These are phyloP conservation scores for Kodamaea laetipori DNA, from an alignment of 805 yeast genomes.

Conservation along the genomic window DNA sequence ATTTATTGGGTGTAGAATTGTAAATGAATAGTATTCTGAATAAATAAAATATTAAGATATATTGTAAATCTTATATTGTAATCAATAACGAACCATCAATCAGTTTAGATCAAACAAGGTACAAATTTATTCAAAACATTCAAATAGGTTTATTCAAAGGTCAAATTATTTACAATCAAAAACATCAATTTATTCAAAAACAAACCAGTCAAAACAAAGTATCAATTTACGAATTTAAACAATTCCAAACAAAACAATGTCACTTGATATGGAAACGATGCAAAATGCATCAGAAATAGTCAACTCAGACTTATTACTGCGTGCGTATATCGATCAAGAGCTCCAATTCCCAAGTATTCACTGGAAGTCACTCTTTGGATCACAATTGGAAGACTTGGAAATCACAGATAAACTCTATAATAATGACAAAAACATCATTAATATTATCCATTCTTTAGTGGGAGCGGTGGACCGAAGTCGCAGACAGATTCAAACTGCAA, in stretches of 20 bases:
- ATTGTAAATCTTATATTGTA: no score
- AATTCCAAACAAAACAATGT: slow-evolving; percentile 7
- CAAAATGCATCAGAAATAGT: slow-evolving; percentile 39
- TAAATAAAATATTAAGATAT: background rate
- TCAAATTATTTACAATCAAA: no score
- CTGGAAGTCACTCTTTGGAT: slow-evolving; percentile 32
- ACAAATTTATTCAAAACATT: no score
- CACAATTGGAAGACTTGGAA: slow-evolving; percentile 26
- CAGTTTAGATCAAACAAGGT: no score
- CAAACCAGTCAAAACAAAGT: background rate
- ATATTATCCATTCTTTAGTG: slow-evolving; percentile 38
- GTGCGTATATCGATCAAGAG: slow-evolving; percentile 36
- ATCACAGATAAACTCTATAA: slow-evolving; percentile 34
- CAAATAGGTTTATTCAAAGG: no score
- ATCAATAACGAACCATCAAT: no score
- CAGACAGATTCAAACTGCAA: slow-evolving; percentile 33
- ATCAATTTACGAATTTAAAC: background rate
- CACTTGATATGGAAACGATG: slow-evolving; percentile 35
- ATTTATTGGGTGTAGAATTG: background rate
- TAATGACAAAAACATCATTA: slow-evolving; percentile 37
- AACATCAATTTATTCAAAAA: no score
- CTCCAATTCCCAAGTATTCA: slow-evolving; percentile 38
- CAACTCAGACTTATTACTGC: slow-evolving; percentile 35
- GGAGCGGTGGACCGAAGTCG: slow-evolving; percentile 33
- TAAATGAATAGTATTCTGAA: slow-evolving; percentile 1